Base-by-base conservation (phyloP, 2,329 filamentous ascomycete genomes). In the Curvularia sp. region DNA sequence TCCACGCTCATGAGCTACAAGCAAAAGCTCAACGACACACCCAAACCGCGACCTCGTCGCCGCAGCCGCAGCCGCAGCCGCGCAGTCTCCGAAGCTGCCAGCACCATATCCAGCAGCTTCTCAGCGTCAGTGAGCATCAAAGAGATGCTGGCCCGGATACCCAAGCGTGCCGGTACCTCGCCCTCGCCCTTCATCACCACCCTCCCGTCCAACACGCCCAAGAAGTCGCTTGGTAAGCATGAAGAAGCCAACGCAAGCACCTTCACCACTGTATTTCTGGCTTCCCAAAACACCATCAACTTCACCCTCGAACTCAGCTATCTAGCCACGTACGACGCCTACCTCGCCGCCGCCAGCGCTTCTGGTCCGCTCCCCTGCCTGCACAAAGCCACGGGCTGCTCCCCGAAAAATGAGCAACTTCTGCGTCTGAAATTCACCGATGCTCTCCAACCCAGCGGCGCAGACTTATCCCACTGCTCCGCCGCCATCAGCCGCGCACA, bases 331-430 rank as follows among this genome's bases (percentile, higher is more conserved):
- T 58, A 69, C 38, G 44, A 60, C 2, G 35, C 47, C 0, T 69
- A 61, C 64, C 54, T 57, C 35, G 49, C 10, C 5, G 46, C 43
- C 4, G 63, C 65, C 44, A 33, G 58, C 9, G 42, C 49, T 7
- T 47, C 42, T 1, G 55, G 48, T 1, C 58, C 62, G 0, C 55
- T 70, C 2, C 67, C 69, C 3, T 76, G 73, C 44, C 59, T 76
- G 2, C 58, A 67, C 31, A 60, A 61, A 43, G 68, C 64, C 5
- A 73, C 67, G 9, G 73, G 73, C 15, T 76, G 73, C 58, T 69
- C 60, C 8, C 1, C 57, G 0, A 74, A 70, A 49, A 63, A 65
- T 44, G 72, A 76, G 43, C 43, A 65, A 9, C 42, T 67, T 1
- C 55, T 75, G 1, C 66, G 62, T 4, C 56, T 68, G 2, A 51